Percentiles rank a stretch among this genome's conserved stretches.
Evolutionary conservation across 371 early-diverging fungal genomes (phyloP).

Genomic region (Gilbertella persicaria): DNA sequence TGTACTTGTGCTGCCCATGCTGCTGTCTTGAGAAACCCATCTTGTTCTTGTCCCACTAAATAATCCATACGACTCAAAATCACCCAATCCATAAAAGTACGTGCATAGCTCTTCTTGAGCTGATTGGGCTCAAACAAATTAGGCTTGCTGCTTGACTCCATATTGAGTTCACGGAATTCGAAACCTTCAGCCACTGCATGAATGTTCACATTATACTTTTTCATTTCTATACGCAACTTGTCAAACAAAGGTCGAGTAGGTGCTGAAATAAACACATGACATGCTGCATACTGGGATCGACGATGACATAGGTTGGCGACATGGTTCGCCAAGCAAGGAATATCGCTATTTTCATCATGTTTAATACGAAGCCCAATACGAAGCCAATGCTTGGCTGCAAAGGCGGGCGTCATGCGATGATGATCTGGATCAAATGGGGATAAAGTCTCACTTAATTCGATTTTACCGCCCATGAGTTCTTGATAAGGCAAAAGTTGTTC

Average conservation of each 20-base stretch:
- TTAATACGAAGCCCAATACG: conserved; percentile 35
- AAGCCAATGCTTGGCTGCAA: conserved; percentile 22
- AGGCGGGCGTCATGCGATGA: conserved; percentile 4
- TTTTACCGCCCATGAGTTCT: conserved; percentile 39
- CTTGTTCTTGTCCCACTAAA: conserved; percentile 33
- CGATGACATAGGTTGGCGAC: conserved; percentile 21
- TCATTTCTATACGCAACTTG: conserved; percentile 9
- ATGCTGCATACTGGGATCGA: neutral
- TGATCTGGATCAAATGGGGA: conserved; percentile 17
- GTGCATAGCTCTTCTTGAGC: conserved; percentile 29
- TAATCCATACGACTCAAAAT: conserved; percentile 49
- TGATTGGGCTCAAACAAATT: conserved; percentile 17
- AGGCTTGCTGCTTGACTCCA: conserved; percentile 4
- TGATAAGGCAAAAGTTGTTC: conserved; percentile 31
- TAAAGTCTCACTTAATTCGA: conserved; percentile 15
- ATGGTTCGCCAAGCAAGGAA: conserved; percentile 24
- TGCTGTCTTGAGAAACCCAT: conserved; percentile 34
- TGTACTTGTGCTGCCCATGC: conserved; percentile 52
- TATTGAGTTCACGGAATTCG: conserved; percentile 20
- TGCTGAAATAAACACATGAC: conserved; percentile 38
- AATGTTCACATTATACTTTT: neutral
- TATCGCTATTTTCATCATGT: neutral
- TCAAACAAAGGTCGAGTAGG: conserved; percentile 3
- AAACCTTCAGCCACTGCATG: conserved; percentile 36
- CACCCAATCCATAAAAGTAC: conserved; percentile 46